Evolutionary conservation across 306 rosid genomes (phyloP), one percentile per base, ranked within the genome.

Genomic region (Casuarina glauca): DNA sequence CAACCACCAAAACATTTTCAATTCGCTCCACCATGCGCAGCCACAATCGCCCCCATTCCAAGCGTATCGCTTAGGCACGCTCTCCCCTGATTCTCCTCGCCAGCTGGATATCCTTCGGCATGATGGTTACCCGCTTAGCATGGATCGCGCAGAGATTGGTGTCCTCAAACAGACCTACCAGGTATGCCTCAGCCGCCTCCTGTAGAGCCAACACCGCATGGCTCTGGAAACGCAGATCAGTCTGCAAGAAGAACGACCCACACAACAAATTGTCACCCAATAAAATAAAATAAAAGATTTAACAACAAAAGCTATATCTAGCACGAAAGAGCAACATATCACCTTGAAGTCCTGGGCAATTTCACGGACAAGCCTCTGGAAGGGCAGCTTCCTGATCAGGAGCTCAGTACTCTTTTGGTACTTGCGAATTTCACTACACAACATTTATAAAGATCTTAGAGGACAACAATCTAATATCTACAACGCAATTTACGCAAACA

Each of bases 331-430:
- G 19, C 3, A 4, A 19, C 17, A 26, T 10, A 75, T 13, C 49
- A 90, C 98, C 97, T 94, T 94, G 64, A 94, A 94, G 63, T 94
- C 98, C 72, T 94, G 97, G 15, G 97, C 98, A 79, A 94, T 94
- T 84, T 94, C 98, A 72, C 97, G 94, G 13, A 94, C 98, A 62
- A 94, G 78, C 90, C 98, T 90, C 86, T 94, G 97, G 88, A 94
- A 94, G 0, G 98, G 98, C 41, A 94, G 82, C 75, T 94, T 94
- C 90, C 98, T 86, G 80, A 94, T 94, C 77, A 94, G 72, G 0
- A 94, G 91, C 76, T 94, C 97, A 20, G 98, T 94, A 72, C 98
- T 92, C 87, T 94, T 94, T 88, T 94, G 98, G 51, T 94, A 94
- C 78, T 94, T 94, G 11, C 98, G 91, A 19, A 94, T 94, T 77